Conservation (phyloP, 2,329 filamentous ascomycete species). For the Fusarium begoniae region DNA sequence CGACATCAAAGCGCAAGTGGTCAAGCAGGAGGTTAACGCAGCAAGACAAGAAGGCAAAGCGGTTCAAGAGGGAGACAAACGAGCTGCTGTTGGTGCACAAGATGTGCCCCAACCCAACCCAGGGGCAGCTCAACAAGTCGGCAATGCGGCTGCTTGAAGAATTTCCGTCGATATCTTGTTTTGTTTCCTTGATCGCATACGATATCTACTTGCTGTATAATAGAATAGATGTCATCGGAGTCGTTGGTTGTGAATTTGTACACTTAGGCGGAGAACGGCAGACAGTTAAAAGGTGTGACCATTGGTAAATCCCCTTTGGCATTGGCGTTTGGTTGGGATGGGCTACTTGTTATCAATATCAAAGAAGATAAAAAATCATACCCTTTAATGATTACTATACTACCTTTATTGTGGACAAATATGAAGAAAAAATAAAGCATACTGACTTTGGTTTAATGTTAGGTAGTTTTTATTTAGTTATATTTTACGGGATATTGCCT, state of each 20-base stretch:
- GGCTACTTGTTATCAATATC: conserved; percentile 13
- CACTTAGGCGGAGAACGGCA: neutral
- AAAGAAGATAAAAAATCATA: conserved; percentile 7
- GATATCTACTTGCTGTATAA: conserved; percentile 24
- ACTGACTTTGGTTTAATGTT: neutral
- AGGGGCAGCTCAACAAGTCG: conserved; percentile 14
- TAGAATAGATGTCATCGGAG: conserved; percentile 29
- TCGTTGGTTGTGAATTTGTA: conserved; percentile 1
- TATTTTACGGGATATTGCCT: neutral
- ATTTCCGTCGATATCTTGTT: neutral
- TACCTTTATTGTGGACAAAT: neutral
- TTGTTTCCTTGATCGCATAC: neutral
- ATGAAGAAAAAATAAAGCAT: neutral
- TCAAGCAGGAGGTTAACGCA: conserved; percentile 10
- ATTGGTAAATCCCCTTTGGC: neutral
- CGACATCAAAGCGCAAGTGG: conserved; percentile 7
- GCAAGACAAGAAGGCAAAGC: conserved; percentile 5
- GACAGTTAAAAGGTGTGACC: neutral
- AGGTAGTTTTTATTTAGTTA: neutral
- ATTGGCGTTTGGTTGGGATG: conserved; percentile 38
- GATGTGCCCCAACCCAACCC: conserved; percentile 11
- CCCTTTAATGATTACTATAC: neutral
- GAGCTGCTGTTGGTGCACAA: conserved; percentile 9
- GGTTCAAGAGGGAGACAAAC: conserved; percentile 16
- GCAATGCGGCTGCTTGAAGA: conserved; percentile 24